Evolutionary conservation across 2,329 filamentous ascomycete genomes (phyloP).

Genomic region (Colletotrichum gloeosporioides): DNA sequence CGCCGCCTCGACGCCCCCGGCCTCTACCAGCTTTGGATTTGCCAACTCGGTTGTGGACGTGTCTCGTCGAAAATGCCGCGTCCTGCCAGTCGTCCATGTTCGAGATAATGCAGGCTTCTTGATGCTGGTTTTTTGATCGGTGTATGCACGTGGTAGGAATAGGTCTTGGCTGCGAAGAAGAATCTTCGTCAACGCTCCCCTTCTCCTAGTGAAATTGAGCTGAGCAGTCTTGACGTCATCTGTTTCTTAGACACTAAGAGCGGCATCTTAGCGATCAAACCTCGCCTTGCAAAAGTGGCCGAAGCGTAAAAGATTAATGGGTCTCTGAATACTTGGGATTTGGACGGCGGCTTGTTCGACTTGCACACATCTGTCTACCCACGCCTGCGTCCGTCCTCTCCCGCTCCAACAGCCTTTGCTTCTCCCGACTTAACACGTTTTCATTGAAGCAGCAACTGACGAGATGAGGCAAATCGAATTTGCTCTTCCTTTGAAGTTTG

Average conservation of each 20-base stretch:
- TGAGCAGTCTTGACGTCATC: conserved; percentile 1
- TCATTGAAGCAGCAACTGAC: neutral
- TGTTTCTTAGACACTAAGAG: neutral
- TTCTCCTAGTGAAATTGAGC: neutral
- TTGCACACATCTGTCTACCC: fast-evolving
- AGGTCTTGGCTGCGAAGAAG: neutral
- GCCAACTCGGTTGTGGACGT: conserved; percentile 4
- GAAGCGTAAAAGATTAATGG: fast-evolving
- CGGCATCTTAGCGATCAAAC: neutral
- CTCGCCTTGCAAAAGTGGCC: neutral
- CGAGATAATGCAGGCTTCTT: neutral
- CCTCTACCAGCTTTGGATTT: neutral
- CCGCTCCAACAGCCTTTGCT: neutral
- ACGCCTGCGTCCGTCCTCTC: fast-evolving
- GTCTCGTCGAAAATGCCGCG: neutral
- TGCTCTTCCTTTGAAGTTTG: too few species aligned
- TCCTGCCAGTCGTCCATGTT: conserved; percentile 17
- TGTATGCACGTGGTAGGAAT: neutral
- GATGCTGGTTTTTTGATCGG: neutral
- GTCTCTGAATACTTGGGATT: fast-evolving
- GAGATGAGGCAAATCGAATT: neutral
- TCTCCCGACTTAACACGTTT: neutral
- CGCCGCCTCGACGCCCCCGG: neutral
- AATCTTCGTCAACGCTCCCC: neutral
- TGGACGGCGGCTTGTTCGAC: neutral